phyloP scores from a whole-genome alignment of 345 rosid genomes.

The Citrus inodora region DNA sequence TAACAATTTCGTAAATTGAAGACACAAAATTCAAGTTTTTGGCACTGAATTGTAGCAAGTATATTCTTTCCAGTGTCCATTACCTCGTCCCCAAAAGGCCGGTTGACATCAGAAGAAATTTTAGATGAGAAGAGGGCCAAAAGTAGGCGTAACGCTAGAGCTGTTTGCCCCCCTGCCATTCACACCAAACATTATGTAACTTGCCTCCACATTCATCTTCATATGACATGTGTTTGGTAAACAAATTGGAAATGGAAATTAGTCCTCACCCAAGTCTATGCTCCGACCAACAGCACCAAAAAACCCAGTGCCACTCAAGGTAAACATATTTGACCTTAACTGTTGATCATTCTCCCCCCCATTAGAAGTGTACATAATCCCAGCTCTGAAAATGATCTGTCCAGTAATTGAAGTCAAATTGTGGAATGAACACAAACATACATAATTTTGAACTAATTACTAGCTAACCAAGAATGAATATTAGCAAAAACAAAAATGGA shows the following conservation, averaged over 20 bases:
- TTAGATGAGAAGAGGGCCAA: constrained; percentile 82
- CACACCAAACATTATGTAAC: constrained; percentile 7
- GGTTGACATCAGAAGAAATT: constrained; percentile 62
- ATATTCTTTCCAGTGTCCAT: background rate
- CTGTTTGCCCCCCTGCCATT: constrained; percentile 75
- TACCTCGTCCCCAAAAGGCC: constrained; percentile 91
- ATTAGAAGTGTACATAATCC: constrained; percentile 73
- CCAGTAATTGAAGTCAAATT: constrained; percentile 47
- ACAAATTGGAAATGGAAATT: background rate
- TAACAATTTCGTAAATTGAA: background rate
- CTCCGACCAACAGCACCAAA: constrained; percentile 84
- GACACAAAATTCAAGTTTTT: background rate
- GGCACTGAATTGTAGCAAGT: background rate
- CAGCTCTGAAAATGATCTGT: constrained; percentile 82
- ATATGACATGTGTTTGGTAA: background rate
- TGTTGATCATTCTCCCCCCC: constrained; percentile 43
- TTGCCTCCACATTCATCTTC: background rate
- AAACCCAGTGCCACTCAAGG: constrained; percentile 79
- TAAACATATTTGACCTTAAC: constrained; percentile 51
- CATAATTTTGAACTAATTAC: background rate
- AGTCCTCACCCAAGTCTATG: constrained; percentile 63
- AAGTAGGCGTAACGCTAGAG: constrained; percentile 78
- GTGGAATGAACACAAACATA: constrained; percentile 15
- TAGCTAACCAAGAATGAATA: no score
- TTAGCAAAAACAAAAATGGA: background rate